Percentiles rank a stretch among this genome's conserved stretches.
phyloP scores from a whole-genome alignment of 2,329 filamentous ascomycete species.

The Calcarisporium arbuscula region DNA sequence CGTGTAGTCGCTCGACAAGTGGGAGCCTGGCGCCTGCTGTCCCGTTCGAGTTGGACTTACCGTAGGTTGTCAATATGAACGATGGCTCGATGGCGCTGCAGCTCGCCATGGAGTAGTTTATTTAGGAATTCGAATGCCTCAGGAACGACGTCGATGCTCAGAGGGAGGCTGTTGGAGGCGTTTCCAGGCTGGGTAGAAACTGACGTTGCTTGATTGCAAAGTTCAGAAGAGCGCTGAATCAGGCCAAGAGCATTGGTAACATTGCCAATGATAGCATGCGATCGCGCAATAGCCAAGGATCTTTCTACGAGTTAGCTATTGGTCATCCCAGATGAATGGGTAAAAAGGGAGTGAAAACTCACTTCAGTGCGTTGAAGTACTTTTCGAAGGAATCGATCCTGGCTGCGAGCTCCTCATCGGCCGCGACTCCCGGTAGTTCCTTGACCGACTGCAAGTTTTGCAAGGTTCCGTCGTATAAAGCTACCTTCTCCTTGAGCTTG shows the following conservation, averaged over 20 bases:
- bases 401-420: slow-evolving; percentile 67
- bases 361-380: slow-evolving; percentile 90
- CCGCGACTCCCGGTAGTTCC: slow-evolving; percentile 82
- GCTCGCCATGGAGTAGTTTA: slow-evolving; percentile 59
- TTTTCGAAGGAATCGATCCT: slow-evolving; percentile 72
- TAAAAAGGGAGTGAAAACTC: slow-evolving; percentile 26
- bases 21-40: slow-evolving; percentile 33
- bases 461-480: slow-evolving; percentile 83
- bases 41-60: slow-evolving; percentile 40
- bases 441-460: slow-evolving; percentile 88
- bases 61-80: slow-evolving; percentile 71
- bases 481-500: slow-evolving; percentile 77
- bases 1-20: slow-evolving; percentile 66
- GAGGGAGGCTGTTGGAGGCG: slow-evolving; percentile 30
- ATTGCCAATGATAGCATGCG: slow-evolving; percentile 68
- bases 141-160: slow-evolving; percentile 61
- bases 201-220: slow-evolving; percentile 49
- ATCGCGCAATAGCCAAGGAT: slow-evolving; percentile 77
- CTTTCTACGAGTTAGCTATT: slow-evolving; percentile 33
- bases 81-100: slow-evolving; percentile 76
- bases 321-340: not conserved
- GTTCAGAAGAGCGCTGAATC: slow-evolving; percentile 62
- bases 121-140: slow-evolving; percentile 54
- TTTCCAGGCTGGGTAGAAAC: slow-evolving; percentile 35
- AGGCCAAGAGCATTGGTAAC: slow-evolving; percentile 79